These are phyloP conservation scores for Phyllosticta capitalensis DNA, from an alignment of 2,329 filamentous ascomycete species.

Conservation along the genomic window DNA sequence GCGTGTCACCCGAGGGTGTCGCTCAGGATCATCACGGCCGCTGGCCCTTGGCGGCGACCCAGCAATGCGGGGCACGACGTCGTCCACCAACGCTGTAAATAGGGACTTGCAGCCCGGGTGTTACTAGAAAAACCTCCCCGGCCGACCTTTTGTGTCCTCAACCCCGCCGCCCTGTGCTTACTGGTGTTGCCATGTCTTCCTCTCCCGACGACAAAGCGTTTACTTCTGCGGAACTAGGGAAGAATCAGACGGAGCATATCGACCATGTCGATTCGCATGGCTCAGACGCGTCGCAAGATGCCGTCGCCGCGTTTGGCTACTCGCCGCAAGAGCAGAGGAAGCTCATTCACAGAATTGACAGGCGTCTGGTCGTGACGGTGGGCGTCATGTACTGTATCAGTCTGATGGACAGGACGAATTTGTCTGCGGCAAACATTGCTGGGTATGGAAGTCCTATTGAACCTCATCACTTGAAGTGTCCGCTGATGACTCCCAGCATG, in stretches of 20 bases:
- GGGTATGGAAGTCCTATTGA: slow-evolving; percentile 34
- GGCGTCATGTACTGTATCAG: slow-evolving; percentile 62
- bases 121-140: neutral
- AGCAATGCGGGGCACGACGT: neutral
- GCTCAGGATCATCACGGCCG: neutral
- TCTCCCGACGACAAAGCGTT: neutral
- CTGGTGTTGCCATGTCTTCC: neutral
- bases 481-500: slow-evolving; percentile 28
- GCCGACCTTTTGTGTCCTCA: neutral
- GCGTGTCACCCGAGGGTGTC: neutral
- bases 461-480: slow-evolving; percentile 7
- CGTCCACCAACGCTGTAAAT: neutral
- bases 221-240: slow-evolving; percentile 1
- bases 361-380: slow-evolving; percentile 37
- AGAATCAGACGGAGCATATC: slow-evolving; percentile 7
- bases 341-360: slow-evolving; percentile 62
- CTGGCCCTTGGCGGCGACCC: neutral
- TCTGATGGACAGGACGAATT: slow-evolving; percentile 71
- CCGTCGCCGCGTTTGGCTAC: slow-evolving; percentile 28
- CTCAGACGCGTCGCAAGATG: neutral
- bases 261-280: slow-evolving; percentile 3
- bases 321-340: slow-evolving; percentile 52
- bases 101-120: neutral
- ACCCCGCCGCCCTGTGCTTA: neutral
- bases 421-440: slow-evolving; percentile 64